These are phyloP conservation scores for Sphenostylis stenocarpa DNA, from an alignment of 306 rosid genomes.

Conservation along the genomic window DNA sequence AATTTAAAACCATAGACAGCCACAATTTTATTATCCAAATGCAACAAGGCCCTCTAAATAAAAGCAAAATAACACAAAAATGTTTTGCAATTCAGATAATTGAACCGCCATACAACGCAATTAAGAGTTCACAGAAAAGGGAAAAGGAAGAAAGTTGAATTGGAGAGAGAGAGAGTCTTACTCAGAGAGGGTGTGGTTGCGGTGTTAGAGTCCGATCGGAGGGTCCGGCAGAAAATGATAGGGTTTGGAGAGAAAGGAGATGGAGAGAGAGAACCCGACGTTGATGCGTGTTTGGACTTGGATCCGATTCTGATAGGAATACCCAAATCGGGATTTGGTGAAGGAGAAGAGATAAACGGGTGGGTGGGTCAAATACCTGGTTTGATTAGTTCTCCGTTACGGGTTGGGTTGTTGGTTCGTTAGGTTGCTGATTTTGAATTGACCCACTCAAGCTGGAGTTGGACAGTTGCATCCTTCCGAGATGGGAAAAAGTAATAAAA, in stretches of 20 bases:
- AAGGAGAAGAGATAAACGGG: not conserved
- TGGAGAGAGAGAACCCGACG: conserved; percentile 45
- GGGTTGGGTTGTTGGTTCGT: not conserved
- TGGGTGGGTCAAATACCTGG: not conserved
- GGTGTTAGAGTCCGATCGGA: conserved; percentile 45
- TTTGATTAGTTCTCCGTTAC: not conserved
- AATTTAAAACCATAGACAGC: not conserved
- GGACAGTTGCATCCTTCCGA: not conserved
- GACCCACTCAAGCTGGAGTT: not conserved
- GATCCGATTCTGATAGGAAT: conserved; percentile 20
- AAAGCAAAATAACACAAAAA: not conserved
- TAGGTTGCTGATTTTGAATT: too few species aligned
- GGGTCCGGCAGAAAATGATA: conserved; percentile 35
- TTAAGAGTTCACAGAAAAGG: not conserved
- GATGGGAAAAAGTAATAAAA: not conserved
- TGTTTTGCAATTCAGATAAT: not conserved
- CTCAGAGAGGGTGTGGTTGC: not conserved
- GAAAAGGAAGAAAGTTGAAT: not conserved
- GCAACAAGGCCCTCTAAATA: not conserved
- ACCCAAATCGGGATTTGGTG: not conserved
- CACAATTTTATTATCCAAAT: not conserved
- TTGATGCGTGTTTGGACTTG: conserved; percentile 18
- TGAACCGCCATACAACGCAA: not conserved
- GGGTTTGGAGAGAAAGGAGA: conserved; percentile 20
- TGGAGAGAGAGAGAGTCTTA: conserved; percentile 22